Evolutionary conservation across 495 filamentous ascomycete genomes (phyloP), one percentile per base, ranked within the genome.

Genomic region (Astrothelium macrocarpum): DNA sequence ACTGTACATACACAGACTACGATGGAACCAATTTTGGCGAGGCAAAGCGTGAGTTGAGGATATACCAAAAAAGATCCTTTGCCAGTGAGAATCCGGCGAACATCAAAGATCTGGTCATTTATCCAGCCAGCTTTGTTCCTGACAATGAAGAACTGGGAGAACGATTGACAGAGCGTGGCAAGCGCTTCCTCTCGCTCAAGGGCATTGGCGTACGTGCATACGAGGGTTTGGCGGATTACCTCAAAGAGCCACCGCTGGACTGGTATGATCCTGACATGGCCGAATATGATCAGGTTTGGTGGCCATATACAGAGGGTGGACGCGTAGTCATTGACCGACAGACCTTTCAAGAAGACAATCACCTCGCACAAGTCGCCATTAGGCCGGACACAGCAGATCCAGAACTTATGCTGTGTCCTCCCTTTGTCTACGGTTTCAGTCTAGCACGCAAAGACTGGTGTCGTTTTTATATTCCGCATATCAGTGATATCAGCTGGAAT

Each of bases 401-500:
- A 7, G 72, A 80, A 36, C 71, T 67, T 4, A 63, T 72, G 61
- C 72, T 77, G n/a, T 79, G 76, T 63, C 78, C 79, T 7, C 74
- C 78, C 10, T 79, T 71, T 71, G 62, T 49, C 20, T 49, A 49
- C 39, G 60, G 60, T 26, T 62, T 45, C 60, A 42, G 34, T 14
- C 26, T 62, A 45, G 26, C 14, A 4, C 32, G 14, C n/a, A 62
- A 62, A 49, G 28, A 45, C 5, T 62, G 60, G 60, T 36, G 34
- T 18, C 28, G 18, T 2, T 62, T 62, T 28, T 43, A 25, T 14
- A 23, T 62, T 25, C 32, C 32, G 4, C 16, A 62, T 5, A 49
- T 62, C 20, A 11, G 26, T 1, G 60, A 62, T 4, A 62, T 62
- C 20, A 12, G n/a, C 2, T 87, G 81, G 79, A 78, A 85, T 63